Conservation (phyloP, 1,139 yeast species). For the Magnusiomyces paraingens region DNA sequence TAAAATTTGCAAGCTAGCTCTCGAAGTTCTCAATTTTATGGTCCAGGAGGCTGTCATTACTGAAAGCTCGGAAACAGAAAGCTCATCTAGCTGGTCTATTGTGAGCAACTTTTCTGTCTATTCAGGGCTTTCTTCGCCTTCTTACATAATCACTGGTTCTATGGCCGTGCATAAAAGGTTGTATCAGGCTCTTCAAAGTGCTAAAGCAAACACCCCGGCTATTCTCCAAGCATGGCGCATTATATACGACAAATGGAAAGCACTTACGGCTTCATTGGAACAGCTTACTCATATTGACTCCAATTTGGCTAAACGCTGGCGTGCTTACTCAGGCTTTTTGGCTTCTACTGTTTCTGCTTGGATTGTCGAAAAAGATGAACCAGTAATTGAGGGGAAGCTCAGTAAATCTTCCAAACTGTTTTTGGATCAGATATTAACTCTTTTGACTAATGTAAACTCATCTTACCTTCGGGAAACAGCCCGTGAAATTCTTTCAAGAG, state of each 20-base stretch:
- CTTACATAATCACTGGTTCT: constrained; percentile 60
- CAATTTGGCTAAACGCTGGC: constrained; percentile 24
- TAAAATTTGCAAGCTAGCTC: constrained; percentile 49
- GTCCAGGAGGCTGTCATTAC: constrained; percentile 36
- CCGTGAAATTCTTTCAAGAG: constrained; percentile 42
- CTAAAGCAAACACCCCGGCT: constrained; percentile 55
- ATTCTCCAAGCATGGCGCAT: constrained; percentile 54
- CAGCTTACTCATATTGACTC: constrained; percentile 9
- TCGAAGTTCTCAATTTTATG: constrained; percentile 44
- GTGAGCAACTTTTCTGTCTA: constrained; percentile 36
- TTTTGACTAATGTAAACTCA: constrained; percentile 21
- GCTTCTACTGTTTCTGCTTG: constrained; percentile 35
- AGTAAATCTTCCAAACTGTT: constrained; percentile 18
- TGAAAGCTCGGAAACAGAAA: constrained; percentile 23
- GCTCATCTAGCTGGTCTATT: constrained; percentile 26
- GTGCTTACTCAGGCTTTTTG: constrained; percentile 41
- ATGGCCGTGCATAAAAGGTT: constrained; percentile 71
- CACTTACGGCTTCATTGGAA: constrained; percentile 30
- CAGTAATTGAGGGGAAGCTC: constrained; percentile 16
- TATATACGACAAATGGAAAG: constrained; percentile 46
- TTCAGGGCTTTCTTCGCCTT: constrained; percentile 50
- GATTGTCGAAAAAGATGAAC: constrained; percentile 23
- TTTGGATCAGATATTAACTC: constrained; percentile 22
- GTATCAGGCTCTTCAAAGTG: constrained; percentile 45
- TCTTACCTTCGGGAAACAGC: constrained; percentile 40